These are phyloP conservation scores for Murraya koenigii DNA, from an alignment of 345 rosid genomes.

Conservation along the genomic window DNA sequence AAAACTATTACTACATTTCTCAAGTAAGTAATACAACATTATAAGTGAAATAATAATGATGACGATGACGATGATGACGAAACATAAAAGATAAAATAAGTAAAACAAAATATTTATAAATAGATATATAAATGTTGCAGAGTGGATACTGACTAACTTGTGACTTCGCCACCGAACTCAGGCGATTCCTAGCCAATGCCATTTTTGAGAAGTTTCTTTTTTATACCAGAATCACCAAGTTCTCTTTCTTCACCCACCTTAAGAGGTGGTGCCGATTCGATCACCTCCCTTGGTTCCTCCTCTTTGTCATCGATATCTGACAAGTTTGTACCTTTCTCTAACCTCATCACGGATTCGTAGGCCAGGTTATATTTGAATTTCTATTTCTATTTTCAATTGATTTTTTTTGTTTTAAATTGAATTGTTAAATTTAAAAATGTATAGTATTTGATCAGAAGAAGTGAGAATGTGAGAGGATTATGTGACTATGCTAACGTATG, in stretches of 20 bases:
- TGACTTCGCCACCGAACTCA: conserved; percentile 52
- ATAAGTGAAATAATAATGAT: too few species aligned
- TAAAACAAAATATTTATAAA: too few species aligned
- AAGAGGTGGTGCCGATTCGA: conserved; percentile 64
- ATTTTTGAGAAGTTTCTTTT: conserved; percentile 50
- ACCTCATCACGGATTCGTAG: conserved; percentile 9
- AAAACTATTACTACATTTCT: too few species aligned
- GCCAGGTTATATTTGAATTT: neutral
- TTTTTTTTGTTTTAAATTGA: too few species aligned
- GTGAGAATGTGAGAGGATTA: too few species aligned
- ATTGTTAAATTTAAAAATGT: neutral
- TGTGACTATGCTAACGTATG: too few species aligned
- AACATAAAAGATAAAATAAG: too few species aligned
- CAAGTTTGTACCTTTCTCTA: conserved; percentile 23
- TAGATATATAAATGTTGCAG: neutral
- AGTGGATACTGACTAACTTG: conserved; percentile 24
- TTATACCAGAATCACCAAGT: conserved; percentile 31
- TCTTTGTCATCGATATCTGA: conserved; percentile 33
- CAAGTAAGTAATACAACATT: too few species aligned
- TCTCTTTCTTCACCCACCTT: conserved; percentile 60
- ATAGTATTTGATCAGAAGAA: too few species aligned
- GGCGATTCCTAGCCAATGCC: conserved; percentile 61
- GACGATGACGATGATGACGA: too few species aligned
- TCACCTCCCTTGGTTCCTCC: conserved; percentile 63
- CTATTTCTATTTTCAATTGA: too few species aligned